A percentile compares a stretch with the other conserved stretches of the same genome.
These are phyloP conservation scores for Sanghuangporus baumii DNA, from an alignment of 1,284 basidiomycete species.

Conservation along the genomic window DNA sequence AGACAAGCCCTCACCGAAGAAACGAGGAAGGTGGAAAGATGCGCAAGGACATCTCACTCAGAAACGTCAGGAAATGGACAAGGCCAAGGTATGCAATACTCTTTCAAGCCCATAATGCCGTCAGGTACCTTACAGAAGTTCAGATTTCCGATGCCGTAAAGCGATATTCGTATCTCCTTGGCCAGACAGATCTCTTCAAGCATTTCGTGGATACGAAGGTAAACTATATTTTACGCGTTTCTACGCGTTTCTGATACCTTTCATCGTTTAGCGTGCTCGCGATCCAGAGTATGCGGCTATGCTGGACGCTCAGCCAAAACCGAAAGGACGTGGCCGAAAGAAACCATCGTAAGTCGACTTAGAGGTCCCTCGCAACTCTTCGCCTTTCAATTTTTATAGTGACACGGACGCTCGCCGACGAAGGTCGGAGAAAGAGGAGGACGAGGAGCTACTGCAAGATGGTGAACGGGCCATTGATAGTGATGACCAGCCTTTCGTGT, in stretches of 20 bases:
- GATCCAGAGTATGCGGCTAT: conserved; percentile 93
- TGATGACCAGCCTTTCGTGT: conserved; percentile 84
- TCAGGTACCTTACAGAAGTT: not conserved
- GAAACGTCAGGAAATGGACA: conserved; percentile 76
- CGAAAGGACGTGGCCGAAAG: conserved; percentile 76
- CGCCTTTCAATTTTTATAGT: conserved; percentile 27
- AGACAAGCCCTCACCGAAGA: conserved; percentile 34
- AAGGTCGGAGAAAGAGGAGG: conserved; percentile 97
- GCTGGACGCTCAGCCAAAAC: conserved; percentile 79
- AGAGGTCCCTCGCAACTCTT: too few relatives aligned
- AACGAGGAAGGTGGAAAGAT: conserved; percentile 60
- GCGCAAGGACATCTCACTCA: conserved; percentile 63
- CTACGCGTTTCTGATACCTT: not conserved
- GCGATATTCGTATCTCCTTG: conserved; percentile 90
- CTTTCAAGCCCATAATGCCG: not conserved
- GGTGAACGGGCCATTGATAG: conserved; percentile 75
- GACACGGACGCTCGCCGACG: conserved; percentile 80
- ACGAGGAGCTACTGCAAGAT: conserved; percentile 90
- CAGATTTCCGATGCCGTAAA: conserved; percentile 93
- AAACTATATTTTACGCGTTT: conserved; percentile 16
- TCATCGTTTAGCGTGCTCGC: conserved; percentile 60
- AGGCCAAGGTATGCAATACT: conserved; percentile 56
- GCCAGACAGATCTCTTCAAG: conserved; percentile 93
- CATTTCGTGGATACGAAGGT: conserved; percentile 96
- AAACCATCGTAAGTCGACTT: conserved; percentile 56